Evolutionary conservation across 2,329 filamentous ascomycete genomes (phyloP), one percentile per base, ranked within the genome.

Genomic region (Dendrostoma leiphaemia): DNA sequence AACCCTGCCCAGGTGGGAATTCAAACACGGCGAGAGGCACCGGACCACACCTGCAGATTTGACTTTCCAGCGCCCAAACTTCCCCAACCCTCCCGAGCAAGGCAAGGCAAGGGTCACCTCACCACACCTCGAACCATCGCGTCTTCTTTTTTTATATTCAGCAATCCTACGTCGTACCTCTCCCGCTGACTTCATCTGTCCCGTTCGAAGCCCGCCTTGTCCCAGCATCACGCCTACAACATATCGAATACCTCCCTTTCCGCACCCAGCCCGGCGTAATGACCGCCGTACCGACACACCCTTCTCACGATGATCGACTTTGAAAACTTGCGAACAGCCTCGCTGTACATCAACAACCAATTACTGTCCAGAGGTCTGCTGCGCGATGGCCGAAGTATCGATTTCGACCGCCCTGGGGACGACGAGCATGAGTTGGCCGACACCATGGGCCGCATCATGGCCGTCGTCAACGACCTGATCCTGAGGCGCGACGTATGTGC

Each of bases 381-480:
- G 23, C 78, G 82, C 62, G 83, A 86, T 80, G 84, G 88, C 61
- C 83, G 88, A 63, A 77, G 75, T 38, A 89, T 99, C 71, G 87
- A 97, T 69, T 99, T 99, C 69, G 85, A 89, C 57, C 77, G 84
- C 59, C 87, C 89, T 8, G 83, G 83, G 50, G 78, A 83, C 59
- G 80, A 78, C 56, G 82, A 86, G 81, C 65, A 54, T 43, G 64
- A 64, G 31, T 61, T 78, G 38, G 67, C 69, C 23, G 82, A 81
- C 48, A 89, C 89, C 17, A 93, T 94, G 85, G 88, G 89, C 19
- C 84, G 85, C 61, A 86, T 97, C 63, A 96, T 99, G 74, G 89
- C 93, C 67, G 81, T 99, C 23, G 85, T 99, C 46, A 96, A 99
- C 71, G 94, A 99, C 67, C 73, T 99, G 62, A 90, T 99, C 56